These are phyloP conservation scores for Pseudoperonospora humuli DNA, from an alignment of 352 stramenopile genomes.

Conservation along the genomic window DNA sequence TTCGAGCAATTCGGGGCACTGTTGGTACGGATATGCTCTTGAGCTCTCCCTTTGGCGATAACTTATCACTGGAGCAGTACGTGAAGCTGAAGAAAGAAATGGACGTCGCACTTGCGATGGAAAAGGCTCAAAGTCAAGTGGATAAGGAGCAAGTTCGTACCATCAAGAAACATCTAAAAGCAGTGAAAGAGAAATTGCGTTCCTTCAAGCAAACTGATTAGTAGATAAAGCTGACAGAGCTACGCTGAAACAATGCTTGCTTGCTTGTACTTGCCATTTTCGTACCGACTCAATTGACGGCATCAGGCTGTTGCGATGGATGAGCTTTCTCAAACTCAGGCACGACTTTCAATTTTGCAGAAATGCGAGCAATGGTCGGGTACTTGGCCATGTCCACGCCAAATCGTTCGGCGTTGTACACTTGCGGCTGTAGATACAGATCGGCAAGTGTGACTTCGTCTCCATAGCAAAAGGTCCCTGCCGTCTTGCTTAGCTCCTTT, in stretches of 20 bases:
- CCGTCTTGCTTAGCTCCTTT: constrained; percentile 39
- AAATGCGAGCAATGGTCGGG: constrained; percentile 80
- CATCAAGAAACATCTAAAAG: constrained; percentile 40
- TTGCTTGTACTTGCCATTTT: not conserved
- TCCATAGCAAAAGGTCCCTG: constrained; percentile 62
- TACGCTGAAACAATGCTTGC: too few species aligned
- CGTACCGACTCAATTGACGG: constrained; percentile 10
- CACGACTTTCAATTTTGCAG: constrained; percentile 50
- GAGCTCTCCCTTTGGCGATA: constrained; percentile 35
- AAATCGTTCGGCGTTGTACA: constrained; percentile 89
- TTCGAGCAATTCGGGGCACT: constrained; percentile 42
- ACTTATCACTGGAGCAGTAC: constrained; percentile 38
- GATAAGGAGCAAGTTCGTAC: constrained; percentile 36
- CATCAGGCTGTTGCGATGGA: constrained; percentile 74
- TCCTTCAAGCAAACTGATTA: constrained; percentile 18
- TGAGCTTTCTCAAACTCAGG: constrained; percentile 79
- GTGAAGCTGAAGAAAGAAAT: constrained; percentile 39
- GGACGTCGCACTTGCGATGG: constrained; percentile 30
- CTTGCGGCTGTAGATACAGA: constrained; percentile 85
- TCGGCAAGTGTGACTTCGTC: constrained; percentile 85
- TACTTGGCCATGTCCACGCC: constrained; percentile 85
- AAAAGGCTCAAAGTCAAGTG: constrained; percentile 25
- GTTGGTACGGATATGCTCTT: constrained; percentile 31
- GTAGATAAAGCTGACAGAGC: too few species aligned
- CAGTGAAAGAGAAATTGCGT: constrained; percentile 36